Conservation (phyloP, 805 yeast species). For the Yamadazyma paraphyllophila region DNA sequence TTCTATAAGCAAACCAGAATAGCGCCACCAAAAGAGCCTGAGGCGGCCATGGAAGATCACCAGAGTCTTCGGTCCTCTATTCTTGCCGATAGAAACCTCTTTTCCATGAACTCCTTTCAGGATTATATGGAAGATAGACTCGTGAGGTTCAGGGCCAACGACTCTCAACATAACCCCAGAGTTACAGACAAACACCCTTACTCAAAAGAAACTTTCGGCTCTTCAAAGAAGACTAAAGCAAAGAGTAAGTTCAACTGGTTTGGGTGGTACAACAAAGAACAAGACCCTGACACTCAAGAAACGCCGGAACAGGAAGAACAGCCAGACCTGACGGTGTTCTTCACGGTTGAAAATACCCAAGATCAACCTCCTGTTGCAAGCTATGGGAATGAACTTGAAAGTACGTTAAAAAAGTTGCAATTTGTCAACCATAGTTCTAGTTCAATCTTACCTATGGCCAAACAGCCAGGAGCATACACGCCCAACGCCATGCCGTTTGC, state of each 20-base stretch:
- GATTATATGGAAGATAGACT: slow-evolving; percentile 31
- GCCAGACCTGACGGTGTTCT: slow-evolving; percentile 1
- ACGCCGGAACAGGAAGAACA: not conserved
- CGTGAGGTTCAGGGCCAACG: slow-evolving; percentile 30
- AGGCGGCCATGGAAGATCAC: not conserved
- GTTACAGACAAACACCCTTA: slow-evolving; percentile 28
- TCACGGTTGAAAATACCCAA: slow-evolving; percentile 2
- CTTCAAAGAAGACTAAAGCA: not conserved
- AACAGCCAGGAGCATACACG: slow-evolving; percentile 4
- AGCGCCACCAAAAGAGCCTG: not conserved
- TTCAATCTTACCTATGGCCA: slow-evolving; percentile 3
- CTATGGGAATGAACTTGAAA: not conserved
- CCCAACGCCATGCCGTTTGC: slow-evolving; percentile 14
- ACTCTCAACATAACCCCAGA: slow-evolving; percentile 28
- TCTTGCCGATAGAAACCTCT: not conserved
- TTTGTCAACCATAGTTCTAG: slow-evolving; percentile 2
- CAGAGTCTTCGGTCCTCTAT: not conserved
- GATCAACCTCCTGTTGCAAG: not conserved
- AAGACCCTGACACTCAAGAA: not conserved
- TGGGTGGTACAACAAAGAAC: not conserved
- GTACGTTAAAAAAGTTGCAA: not conserved
- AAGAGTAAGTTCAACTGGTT: slow-evolving; percentile 6
- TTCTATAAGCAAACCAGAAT: slow-evolving; percentile 2
- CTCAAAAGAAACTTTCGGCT: slow-evolving; percentile 4
- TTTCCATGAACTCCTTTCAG: slow-evolving; percentile 16